phyloP scores from a whole-genome alignment of 2,329 filamentous ascomycete species.

The Fusarium pseudocircinatum region DNA sequence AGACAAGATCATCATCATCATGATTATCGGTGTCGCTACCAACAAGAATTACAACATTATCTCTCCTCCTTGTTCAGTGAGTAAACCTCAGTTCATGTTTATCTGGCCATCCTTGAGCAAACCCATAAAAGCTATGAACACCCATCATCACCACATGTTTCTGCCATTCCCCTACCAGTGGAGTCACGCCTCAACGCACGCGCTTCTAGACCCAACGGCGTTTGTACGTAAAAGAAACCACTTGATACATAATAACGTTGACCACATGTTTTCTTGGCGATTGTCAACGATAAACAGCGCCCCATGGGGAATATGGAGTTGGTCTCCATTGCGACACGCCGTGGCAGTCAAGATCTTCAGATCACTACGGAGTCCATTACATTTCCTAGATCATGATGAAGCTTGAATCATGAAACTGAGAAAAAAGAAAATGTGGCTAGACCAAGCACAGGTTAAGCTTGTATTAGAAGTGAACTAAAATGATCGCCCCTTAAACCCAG shows the following conservation, averaged over 20 bases:
- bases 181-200: conserved; percentile 10
- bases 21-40: neutral
- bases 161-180: neutral
- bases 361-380: neutral
- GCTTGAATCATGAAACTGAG: neutral
- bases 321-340: conserved; percentile 7
- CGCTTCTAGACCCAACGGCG: conserved; percentile 11
- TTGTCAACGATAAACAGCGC: conserved; percentile 9
- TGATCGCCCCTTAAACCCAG: conserved; percentile 18
- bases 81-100: neutral
- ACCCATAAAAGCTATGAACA: conserved; percentile 21
- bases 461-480: conserved; percentile 5
- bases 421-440: neutral
- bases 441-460: conserved; percentile 9
- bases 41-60: neutral
- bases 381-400: neutral
- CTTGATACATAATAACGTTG: conserved; percentile 21
- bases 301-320: conserved; percentile 27
- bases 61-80: neutral
- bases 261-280: conserved; percentile 24
- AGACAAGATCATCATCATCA: neutral
- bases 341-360: neutral
- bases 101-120: neutral
- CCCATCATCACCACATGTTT: conserved; percentile 9
- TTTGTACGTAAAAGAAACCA: conserved; percentile 31